A percentile compares a stretch with the other conserved stretches of the same genome.
phyloP scores from a whole-genome alignment of 1,284 basidiomycete genomes.

The Pyrrhoderma noxium region DNA sequence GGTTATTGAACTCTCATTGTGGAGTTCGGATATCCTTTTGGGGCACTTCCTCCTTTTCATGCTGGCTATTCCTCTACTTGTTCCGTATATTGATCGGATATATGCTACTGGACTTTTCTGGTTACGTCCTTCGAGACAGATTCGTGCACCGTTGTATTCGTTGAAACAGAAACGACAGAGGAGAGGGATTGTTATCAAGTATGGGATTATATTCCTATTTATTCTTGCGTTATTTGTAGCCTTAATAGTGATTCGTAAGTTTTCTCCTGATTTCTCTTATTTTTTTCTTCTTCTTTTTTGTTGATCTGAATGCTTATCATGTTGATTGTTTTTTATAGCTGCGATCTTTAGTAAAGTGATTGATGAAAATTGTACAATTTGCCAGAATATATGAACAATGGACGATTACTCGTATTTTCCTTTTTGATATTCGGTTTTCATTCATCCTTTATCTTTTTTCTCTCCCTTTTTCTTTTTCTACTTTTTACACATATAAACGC shows the following conservation, averaged over 20 bases:
- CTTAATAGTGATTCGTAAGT: slow-evolving; percentile 72
- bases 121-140: slow-evolving; percentile 83
- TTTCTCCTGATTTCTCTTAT: not conserved
- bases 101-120: slow-evolving; percentile 72
- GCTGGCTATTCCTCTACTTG: slow-evolving; percentile 62
- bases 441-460: not conserved
- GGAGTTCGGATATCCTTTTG: slow-evolving; percentile 69
- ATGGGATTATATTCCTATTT: slow-evolving; percentile 55
- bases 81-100: slow-evolving; percentile 69
- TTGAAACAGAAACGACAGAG: slow-evolving; percentile 83
- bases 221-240: slow-evolving; percentile 72
- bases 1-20: slow-evolving; percentile 75
- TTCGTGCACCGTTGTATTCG: slow-evolving; percentile 89
- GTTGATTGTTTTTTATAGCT: slow-evolving; percentile 35
- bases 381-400: slow-evolving; percentile 25
- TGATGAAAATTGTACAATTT: slow-evolving; percentile 58
- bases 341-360: slow-evolving; percentile 51
- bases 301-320: slow-evolving; percentile 8
- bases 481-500: too few relatives aligned
- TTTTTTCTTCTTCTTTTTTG: too few relatives aligned
- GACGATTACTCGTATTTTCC: not conserved
- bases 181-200: slow-evolving; percentile 77
- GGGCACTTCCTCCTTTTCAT: slow-evolving; percentile 68
- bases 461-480: too few relatives aligned
- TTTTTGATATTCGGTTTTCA: not conserved